Percentiles rank a stretch among this genome's conserved stretches.
phyloP scores from a whole-genome alignment of 2,329 filamentous ascomycete genomes.

The Periconia sp. region DNA sequence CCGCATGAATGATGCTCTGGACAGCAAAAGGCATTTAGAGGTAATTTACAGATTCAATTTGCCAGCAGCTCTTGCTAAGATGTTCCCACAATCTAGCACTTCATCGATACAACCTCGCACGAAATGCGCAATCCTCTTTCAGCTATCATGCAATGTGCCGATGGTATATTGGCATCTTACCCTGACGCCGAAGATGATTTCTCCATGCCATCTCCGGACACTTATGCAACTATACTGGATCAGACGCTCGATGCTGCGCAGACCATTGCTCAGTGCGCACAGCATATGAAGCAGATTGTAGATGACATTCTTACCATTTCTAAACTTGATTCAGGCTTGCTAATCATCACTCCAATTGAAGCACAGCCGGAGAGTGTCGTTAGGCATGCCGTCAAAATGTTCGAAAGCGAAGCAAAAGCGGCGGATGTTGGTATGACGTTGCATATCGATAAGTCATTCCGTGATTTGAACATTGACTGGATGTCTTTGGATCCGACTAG shows the following conservation, averaged over 20 bases:
- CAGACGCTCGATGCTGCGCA: slow-evolving; percentile 39
- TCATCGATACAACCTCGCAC: slow-evolving; percentile 40
- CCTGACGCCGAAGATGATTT: neutral
- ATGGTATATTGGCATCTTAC: slow-evolving; percentile 31
- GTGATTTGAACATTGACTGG: slow-evolving; percentile 33
- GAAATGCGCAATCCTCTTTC: slow-evolving; percentile 49
- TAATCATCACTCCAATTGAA: slow-evolving; percentile 45
- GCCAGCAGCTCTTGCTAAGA: neutral
- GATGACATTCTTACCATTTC: slow-evolving; percentile 50
- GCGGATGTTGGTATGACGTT: slow-evolving; percentile 30
- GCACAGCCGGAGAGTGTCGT: slow-evolving; percentile 39
- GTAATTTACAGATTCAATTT: neutral
- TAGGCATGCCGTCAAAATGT: slow-evolving; percentile 41
- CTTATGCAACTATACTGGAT: slow-evolving; percentile 17
- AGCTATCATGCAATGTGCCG: slow-evolving; percentile 48
- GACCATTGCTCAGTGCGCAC: slow-evolving; percentile 48
- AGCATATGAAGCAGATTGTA: slow-evolving; percentile 51
- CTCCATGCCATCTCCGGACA: neutral
- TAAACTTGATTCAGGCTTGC: slow-evolving; percentile 47
- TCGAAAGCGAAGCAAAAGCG: slow-evolving; percentile 36
- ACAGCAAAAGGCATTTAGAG: slow-evolving; percentile 27
- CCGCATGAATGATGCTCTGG: slow-evolving; percentile 20
- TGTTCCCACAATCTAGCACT: slow-evolving; percentile 19
- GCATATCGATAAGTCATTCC: slow-evolving; percentile 40
- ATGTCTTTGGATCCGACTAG: slow-evolving; percentile 47